Evolutionary conservation across 1,284 basidiomycete genomes (phyloP).

Genomic region (Malassezia slooffiae): DNA sequence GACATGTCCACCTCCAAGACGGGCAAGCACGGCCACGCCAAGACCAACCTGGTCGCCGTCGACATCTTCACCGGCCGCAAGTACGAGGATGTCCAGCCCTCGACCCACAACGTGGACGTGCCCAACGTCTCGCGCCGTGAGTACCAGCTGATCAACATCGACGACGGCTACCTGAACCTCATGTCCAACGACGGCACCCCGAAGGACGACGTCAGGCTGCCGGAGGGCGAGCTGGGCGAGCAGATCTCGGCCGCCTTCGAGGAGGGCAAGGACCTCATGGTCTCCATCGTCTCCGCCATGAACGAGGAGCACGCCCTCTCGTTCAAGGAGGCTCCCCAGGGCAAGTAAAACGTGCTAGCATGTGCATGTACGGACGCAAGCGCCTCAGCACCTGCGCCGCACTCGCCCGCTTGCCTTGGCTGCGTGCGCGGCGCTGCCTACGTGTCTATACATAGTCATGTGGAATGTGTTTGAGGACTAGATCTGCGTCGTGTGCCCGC

Average conservation of each 20-base stretch:
- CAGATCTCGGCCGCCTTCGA: constrained; percentile 68
- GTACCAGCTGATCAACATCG: constrained; percentile 68
- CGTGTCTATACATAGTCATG: too few species aligned
- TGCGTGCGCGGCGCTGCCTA: too few species aligned
- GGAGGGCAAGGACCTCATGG: constrained; percentile 67
- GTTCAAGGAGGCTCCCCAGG: constrained; percentile 46
- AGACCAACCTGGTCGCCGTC: constrained; percentile 92
- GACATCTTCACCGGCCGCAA: constrained; percentile 54
- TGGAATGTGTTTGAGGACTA: too few species aligned
- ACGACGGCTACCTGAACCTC: constrained; percentile 75
- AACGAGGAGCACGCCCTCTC: constrained; percentile 81
- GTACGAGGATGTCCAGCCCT: constrained; percentile 88
- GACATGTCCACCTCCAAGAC: constrained; percentile 99
- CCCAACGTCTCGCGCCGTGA: constrained; percentile 84
- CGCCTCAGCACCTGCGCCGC: too few species aligned
- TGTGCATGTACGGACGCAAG: too few species aligned
- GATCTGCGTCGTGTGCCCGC: too few species aligned
- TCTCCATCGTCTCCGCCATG: constrained; percentile 87
- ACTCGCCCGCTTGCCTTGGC: too few species aligned
- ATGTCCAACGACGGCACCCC: constrained; percentile 69
- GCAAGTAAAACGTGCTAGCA: constrained; percentile 39
- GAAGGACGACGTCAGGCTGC: constrained; percentile 93
- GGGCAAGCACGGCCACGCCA: constrained; percentile 93
- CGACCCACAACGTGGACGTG: constrained; percentile 98
- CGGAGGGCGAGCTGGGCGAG: constrained; percentile 71